Conservation (phyloP, 129 eudicot species). For the Flaveria bidentis region DNA sequence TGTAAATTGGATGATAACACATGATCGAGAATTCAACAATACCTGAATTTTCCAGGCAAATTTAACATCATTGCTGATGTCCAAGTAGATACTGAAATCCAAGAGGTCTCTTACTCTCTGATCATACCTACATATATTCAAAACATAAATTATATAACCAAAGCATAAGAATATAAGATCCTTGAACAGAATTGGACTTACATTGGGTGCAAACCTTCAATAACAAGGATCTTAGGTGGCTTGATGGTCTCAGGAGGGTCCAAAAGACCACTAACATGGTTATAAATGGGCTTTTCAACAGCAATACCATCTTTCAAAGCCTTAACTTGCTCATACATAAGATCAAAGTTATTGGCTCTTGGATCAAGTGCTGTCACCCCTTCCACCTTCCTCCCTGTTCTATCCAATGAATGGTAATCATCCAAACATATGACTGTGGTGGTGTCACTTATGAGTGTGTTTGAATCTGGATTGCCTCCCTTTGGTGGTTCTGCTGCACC, state of each 20-base stretch:
- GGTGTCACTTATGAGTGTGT: slow-evolving; percentile 87
- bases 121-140: slow-evolving; percentile 58
- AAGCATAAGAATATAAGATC: background rate
- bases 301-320: slow-evolving; percentile 72
- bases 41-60: slow-evolving; percentile 99
- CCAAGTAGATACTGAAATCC: slow-evolving; percentile 96
- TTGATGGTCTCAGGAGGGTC: slow-evolving; percentile 93
- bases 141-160: background rate
- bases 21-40: background rate
- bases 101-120: slow-evolving; percentile 77
- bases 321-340: slow-evolving; percentile 95
- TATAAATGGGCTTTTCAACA: slow-evolving; percentile 85
- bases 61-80: slow-evolving; percentile 90
- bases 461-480: slow-evolving; percentile 96
- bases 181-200: slow-evolving; percentile 41
- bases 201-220: slow-evolving; percentile 98
- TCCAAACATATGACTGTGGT: slow-evolving; percentile 93
- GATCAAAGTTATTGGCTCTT: slow-evolving; percentile 84
- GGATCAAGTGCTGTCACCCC: slow-evolving; percentile 98
- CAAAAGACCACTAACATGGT: slow-evolving; percentile 86
- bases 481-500: slow-evolving; percentile 95
- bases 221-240: slow-evolving; percentile 95
- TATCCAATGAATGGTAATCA: slow-evolving; percentile 90
- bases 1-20: background rate
- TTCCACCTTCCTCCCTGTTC: slow-evolving; percentile 83